A percentile compares a stretch with the other conserved stretches of the same genome.
Conservation (phyloP, 2,329 filamentous ascomycete species). For the Cordyceps cicadae region DNA sequence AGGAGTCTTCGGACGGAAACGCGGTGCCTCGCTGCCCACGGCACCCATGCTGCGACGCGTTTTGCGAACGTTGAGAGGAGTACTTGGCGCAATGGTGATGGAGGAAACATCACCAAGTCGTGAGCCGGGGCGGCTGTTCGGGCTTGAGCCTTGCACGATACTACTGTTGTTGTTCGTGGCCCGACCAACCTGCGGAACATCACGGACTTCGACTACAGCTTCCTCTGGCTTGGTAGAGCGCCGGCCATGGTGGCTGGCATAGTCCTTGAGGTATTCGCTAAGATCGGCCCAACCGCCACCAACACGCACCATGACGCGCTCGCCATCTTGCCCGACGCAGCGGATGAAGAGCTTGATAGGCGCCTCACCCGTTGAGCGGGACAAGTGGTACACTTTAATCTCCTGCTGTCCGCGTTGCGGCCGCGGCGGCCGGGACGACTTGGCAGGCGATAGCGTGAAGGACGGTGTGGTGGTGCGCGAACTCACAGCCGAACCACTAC, state of each 20-base stretch:
- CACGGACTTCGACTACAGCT: constrained; percentile 51
- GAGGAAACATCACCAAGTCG: constrained; percentile 21
- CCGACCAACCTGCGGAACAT: constrained; percentile 27
- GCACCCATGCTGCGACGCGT: constrained; percentile 39
- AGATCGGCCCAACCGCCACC: constrained; percentile 98
- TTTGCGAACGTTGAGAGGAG: constrained; percentile 48
- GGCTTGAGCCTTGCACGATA: constrained; percentile 32
- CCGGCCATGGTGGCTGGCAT: constrained; percentile 85
- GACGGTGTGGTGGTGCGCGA: constrained; percentile 54
- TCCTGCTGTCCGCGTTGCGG: constrained; percentile 53
- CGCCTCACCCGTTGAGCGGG: constrained; percentile 70
- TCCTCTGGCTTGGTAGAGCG: constrained; percentile 41
- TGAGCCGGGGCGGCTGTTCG: constrained; percentile 33
- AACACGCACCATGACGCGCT: constrained; percentile 95
- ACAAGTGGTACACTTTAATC: constrained; percentile 88
- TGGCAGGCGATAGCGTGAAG: constrained; percentile 60
- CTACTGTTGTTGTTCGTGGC: constrained; percentile 19
- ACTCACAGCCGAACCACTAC: constrained; percentile 44
- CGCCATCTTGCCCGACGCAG: constrained; percentile 78
- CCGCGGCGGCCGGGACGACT: constrained; percentile 40
- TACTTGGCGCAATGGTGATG: constrained; percentile 27
- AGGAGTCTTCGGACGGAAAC: constrained; percentile 35
- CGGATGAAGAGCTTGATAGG: constrained; percentile 94
- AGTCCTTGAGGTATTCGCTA: constrained; percentile 89
- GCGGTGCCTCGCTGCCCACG: constrained; percentile 23